A percentile compares a stretch with the other conserved stretches of the same genome.
phyloP scores from a whole-genome alignment of 345 rosid genomes.

The Brassica nigra region DNA sequence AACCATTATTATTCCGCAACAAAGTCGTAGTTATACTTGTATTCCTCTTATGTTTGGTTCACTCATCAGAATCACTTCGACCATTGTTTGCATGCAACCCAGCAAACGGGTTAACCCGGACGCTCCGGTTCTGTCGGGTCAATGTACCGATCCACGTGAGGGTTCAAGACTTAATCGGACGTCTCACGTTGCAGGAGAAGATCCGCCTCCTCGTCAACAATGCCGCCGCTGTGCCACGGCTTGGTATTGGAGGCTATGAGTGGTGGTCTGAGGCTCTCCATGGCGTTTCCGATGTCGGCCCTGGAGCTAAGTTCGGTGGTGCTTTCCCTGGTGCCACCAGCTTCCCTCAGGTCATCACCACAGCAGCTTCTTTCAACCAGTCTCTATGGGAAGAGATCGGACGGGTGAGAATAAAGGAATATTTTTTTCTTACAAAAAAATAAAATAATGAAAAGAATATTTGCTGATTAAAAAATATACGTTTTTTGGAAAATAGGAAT shows the following conservation, averaged over 20 bases:
- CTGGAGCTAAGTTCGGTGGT: slow-evolving; percentile 70
- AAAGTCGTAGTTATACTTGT: slow-evolving; percentile 31
- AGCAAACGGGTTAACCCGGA: slow-evolving; percentile 50
- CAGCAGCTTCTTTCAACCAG: slow-evolving; percentile 89
- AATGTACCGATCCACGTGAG: slow-evolving; percentile 62
- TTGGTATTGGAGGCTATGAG: slow-evolving; percentile 83
- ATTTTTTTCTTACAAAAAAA: not conserved
- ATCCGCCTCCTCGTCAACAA: slow-evolving; percentile 73
- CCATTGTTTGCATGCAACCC: slow-evolving; percentile 73
- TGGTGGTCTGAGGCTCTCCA: slow-evolving; percentile 99
- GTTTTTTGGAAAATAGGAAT: not conserved
- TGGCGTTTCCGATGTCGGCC: slow-evolving; percentile 82
- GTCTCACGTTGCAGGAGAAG: slow-evolving; percentile 84
- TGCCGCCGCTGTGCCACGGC: slow-evolving; percentile 75
- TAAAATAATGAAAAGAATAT: not conserved
- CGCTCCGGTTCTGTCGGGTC: slow-evolving; percentile 55
- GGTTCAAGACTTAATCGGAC: slow-evolving; percentile 70
- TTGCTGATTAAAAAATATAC: not conserved
- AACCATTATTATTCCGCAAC: slow-evolving; percentile 15
- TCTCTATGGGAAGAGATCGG: slow-evolving; percentile 88
- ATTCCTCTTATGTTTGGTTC: slow-evolving; percentile 24
- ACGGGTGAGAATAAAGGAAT: slow-evolving; percentile 51
- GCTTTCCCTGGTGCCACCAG: slow-evolving; percentile 79
- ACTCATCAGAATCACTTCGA: slow-evolving; percentile 40
- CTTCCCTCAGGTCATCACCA: slow-evolving; percentile 92